Base-by-base conservation (phyloP, 345 rosid genomes). In the Trapa bicornis region DNA sequence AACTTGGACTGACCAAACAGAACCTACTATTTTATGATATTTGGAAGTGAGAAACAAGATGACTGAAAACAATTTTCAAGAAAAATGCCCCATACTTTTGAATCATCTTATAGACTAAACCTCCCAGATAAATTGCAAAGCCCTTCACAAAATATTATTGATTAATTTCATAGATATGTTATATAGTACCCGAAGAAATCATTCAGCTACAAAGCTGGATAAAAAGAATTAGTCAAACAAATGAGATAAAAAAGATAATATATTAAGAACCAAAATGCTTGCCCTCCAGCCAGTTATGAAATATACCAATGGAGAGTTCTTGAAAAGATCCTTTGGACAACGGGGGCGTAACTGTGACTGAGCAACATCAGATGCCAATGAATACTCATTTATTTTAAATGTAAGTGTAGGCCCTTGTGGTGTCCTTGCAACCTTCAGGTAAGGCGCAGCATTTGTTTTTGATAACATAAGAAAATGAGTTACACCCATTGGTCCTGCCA, bases 401-500 rank as follows among this genome's bases (percentile, higher is more conserved):
- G 95, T 83, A 32, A 91, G 84, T 57, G 99, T 91, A 9, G 97
- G 99, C 8, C 99, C 99, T 76, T 94, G 96, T 12, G 99, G 99
- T 6, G 96, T 89, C 80, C 89, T 91, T 70, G 90, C 97, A 63
- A 95, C 94, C 76, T 88, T 85, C 66, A 89, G 65, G 81, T 81
- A 74, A 58, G 96, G 82, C 12, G 87, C 81, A 67, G 87, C 71
- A 0, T 81, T 84, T 29, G 96, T 89, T 76, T 94, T 94, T 6
- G 96, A 80, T 62, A 94, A 66, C 41, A 91, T 86, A 71, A 94
- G 96, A 68, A 94, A 91, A 80, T 89, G 97, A 0, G 97, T 84
- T 32, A 94, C 96, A 77, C 96, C 97, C 99, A 94, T 91, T 29
- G 97, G 97, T 42, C 97, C 96, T 9, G 96, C 91, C 71, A 94